Evolutionary conservation across 129 eudicot species (phyloP).

Genomic region (Saposhnikovia divaricata): DNA sequence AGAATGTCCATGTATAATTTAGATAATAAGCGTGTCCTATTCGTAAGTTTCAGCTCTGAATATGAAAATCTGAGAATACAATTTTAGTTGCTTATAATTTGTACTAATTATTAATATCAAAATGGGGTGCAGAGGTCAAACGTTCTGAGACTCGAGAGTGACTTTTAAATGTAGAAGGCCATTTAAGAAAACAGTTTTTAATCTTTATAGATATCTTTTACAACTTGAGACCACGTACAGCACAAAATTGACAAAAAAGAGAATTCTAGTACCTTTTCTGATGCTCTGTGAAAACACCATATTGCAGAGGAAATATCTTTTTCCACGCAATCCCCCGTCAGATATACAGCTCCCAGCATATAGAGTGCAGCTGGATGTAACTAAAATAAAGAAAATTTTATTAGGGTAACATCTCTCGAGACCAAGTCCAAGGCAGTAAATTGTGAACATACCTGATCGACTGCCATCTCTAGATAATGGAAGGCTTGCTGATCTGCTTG

Average conservation of each 20-base stretch:
- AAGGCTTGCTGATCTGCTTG: background rate
- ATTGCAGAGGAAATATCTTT: constrained; percentile 28
- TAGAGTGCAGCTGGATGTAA: constrained; percentile 89
- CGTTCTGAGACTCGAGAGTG: background rate
- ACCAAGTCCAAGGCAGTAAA: background rate
- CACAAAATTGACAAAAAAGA: background rate
- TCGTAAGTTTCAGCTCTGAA: background rate
- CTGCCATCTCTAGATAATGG: background rate
- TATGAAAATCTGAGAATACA: background rate
- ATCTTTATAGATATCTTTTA: too few species aligned
- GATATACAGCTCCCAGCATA: constrained; percentile 70
- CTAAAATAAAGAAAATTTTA: constrained; percentile 25
- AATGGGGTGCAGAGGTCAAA: background rate
- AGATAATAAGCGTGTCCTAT: too few species aligned
- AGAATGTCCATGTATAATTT: background rate
- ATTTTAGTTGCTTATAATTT: background rate
- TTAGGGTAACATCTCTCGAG: background rate
- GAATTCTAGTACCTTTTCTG: constrained; percentile 49
- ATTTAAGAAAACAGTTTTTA: background rate
- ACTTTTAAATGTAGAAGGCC: background rate
- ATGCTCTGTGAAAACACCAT: constrained; percentile 86
- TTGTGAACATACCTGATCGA: background rate
- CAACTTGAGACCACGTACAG: background rate
- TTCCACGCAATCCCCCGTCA: constrained; percentile 65
- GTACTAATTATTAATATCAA: background rate